phyloP scores from a whole-genome alignment of 306 rosid species.

The Casuarina glauca region DNA sequence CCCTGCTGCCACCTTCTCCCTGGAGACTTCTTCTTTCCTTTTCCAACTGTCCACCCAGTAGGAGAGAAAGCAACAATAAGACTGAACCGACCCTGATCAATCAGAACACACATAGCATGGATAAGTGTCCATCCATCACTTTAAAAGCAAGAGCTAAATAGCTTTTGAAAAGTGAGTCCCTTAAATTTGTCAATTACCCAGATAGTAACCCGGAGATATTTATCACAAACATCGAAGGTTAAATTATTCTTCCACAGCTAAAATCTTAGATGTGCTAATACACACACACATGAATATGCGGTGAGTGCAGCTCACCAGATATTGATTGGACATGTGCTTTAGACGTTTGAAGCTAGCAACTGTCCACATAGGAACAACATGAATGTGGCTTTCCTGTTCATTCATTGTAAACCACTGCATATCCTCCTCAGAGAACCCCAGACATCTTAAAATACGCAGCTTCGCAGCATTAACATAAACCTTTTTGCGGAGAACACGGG shows the following conservation, averaged over 20 bases:
- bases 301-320: conserved; percentile 47
- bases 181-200: not conserved
- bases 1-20: conserved; percentile 95
- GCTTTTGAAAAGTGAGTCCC: not conserved
- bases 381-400: conserved; percentile 90
- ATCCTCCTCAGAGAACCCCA: conserved; percentile 73
- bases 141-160: not conserved
- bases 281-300: not conserved
- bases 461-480: conserved; percentile 79
- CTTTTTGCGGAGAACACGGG: conserved; percentile 77
- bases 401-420: conserved; percentile 86
- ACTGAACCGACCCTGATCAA: conserved; percentile 65
- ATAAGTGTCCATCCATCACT: not conserved
- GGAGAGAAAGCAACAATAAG: conserved; percentile 94
- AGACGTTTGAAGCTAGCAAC: conserved; percentile 92
- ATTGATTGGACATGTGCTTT: conserved; percentile 77
- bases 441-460: conserved; percentile 69
- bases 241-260: not conserved
- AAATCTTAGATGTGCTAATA: not conserved
- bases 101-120: not conserved
- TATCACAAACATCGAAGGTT: not conserved
- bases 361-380: conserved; percentile 95
- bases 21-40: conserved; percentile 89
- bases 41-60: conserved; percentile 91
- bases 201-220: not conserved